These are phyloP conservation scores for Gyrodon lividus DNA, from an alignment of 768 basidiomycete species.

Conservation along the genomic window DNA sequence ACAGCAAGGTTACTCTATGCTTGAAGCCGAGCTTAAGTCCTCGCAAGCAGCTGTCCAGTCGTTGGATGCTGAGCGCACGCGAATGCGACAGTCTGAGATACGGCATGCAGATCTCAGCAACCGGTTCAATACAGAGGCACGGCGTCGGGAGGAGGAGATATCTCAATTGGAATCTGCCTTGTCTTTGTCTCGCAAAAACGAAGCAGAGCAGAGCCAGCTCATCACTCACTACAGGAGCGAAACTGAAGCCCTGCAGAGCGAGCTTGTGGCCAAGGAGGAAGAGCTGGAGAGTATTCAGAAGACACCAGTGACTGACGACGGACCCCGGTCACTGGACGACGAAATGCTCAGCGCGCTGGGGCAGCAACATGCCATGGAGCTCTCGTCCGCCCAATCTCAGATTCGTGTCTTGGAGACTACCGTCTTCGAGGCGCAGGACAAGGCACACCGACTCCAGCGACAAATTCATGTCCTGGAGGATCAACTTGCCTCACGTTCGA, in stretches of 20 bases:
- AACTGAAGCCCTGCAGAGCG: slow-evolving; percentile 64
- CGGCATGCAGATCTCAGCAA: slow-evolving; percentile 60
- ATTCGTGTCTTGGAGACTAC: slow-evolving; percentile 74
- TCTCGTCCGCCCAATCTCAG: slow-evolving; percentile 77
- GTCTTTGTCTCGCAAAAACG: slow-evolving; percentile 41
- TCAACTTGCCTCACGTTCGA: slow-evolving; percentile 50
- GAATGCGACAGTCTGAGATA: slow-evolving; percentile 53
- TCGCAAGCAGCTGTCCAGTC: slow-evolving; percentile 52
- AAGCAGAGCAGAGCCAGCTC: slow-evolving; percentile 65
- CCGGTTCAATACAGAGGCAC: slow-evolving; percentile 44
- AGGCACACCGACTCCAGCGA: slow-evolving; percentile 64
- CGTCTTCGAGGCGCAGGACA: slow-evolving; percentile 71
- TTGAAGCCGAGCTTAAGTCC: slow-evolving; percentile 61
- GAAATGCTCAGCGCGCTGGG: slow-evolving; percentile 68
- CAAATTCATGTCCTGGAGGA: slow-evolving; percentile 66
- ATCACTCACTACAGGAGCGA: slow-evolving; percentile 65
- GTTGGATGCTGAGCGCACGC: slow-evolving; percentile 65
- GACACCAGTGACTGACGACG: slow-evolving; percentile 40
- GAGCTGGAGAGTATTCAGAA: slow-evolving; percentile 59
- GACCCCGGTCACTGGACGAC: slow-evolving; percentile 60
- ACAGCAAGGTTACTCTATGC: slow-evolving; percentile 57
- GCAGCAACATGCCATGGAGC: slow-evolving; percentile 77
- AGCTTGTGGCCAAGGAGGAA: slow-evolving; percentile 60
- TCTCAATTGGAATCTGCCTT: slow-evolving; percentile 51
- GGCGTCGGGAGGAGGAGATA: slow-evolving; percentile 54